Base-by-base conservation (phyloP, 2,329 filamentous ascomycete genomes). In the Harringtonia lauricola region DNA sequence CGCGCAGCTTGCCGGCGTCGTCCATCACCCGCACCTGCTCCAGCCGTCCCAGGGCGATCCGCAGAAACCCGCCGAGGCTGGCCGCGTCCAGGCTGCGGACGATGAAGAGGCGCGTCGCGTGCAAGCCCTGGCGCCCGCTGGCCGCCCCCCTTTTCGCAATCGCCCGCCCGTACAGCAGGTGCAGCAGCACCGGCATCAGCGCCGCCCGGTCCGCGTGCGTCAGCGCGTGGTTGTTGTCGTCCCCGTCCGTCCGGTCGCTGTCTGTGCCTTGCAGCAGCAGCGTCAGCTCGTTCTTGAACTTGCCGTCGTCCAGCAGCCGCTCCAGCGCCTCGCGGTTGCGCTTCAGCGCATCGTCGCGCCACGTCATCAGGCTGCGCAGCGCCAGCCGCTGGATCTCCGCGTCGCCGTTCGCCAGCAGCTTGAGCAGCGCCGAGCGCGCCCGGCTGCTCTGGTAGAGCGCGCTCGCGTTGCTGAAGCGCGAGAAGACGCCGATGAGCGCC, bases 221-320 rank as follows among this genome's bases (percentile, higher is more conserved):
- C 51, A 95, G 83, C 43, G 81, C 40, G 2, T 13, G 21, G 43
- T 36, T 44, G 44, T 31, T 42, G 33, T 28, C 37, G n/a, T 42
- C 44, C 29, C 46, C 48, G 24, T 44, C 43, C 10, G 36, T 30
- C 2, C 10, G 13, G 7, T 3, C 30, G 10, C 3, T 15, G 21
- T 30, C 36, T 22, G 13, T 31, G 33, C 37, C 42, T 55, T 87
- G 83, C 42, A 98, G 74, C 51, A 98, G 83, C 5, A 92, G 79
- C 1, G 87, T 83, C n/a, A 98, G 72, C 58, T 96, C 90, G 55
- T 96, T 92, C 56, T 88, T 86, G 64, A 96, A 95, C 39, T 86
- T 77, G 21, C 85, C 81, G 49, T 96, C 92, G 52, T 98, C 92
- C 9, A 96, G 74, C 2, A 98, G 70, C 53, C 87, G 89, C 49